Evolutionary conservation across 2,329 filamentous ascomycete genomes (phyloP), one percentile per base, ranked within the genome.

Genomic region (Botrytis porri): DNA sequence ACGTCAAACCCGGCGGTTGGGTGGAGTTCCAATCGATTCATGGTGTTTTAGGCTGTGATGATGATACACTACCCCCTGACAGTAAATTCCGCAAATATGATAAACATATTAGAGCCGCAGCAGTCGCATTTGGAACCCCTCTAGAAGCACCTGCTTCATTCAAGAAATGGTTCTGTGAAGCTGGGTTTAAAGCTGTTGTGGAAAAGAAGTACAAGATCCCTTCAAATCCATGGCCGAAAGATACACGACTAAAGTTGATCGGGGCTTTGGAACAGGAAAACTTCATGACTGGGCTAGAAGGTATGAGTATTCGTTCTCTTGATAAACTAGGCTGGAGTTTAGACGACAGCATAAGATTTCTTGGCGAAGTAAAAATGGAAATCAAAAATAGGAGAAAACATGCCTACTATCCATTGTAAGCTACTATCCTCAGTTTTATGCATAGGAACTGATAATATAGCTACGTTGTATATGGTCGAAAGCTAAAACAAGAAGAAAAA

Each of bases 191-290:
- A 65, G 66, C 77, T 20, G 75, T 80, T 51, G 74, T 77, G 12
- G 78, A 79, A 73, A 76, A 77, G 54, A 73, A 62, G 18, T 79
- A 78, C 61, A 76, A 76, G 65, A 79, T 76, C 75, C 77, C 78
- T 12, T 65, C 76, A 25, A 75, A 73, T 62, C 57, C 77, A 4
- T 81, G 79, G 79, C 69, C 79, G 1, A 76, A 75, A 25, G 79
- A 78, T 16, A 69, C 73, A 37, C 76, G 77, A 73, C 75, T 77
- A 62, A 78, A 79, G 73, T 73, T 75, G 57, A 73, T 79, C 9
- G 71, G 75, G 8, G 67, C n/a, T 37, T 61, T 48, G 20, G 57
- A 60, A 29, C 25, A 51, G 29, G 20, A 70, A 32, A 61, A 70
- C 18, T 45, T 69, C 48, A n/a, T 51, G 29, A 39, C 32, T 18